A percentile compares a stretch with the other conserved stretches of the same genome.
These are phyloP conservation scores for Angomonas deanei DNA, from an alignment of 208 protist genomes.

Conservation along the genomic window DNA sequence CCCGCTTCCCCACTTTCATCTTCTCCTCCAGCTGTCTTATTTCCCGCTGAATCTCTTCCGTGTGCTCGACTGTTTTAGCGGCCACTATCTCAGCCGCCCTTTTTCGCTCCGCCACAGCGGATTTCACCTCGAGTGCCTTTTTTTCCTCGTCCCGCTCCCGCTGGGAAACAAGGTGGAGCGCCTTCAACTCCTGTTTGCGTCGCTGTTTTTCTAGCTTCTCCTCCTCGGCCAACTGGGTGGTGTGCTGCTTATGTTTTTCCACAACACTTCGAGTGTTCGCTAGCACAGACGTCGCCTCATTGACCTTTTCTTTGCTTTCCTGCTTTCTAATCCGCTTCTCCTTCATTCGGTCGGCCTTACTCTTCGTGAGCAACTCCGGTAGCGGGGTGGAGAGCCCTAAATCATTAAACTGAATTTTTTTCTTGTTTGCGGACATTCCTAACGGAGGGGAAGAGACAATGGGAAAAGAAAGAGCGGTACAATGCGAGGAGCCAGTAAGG, in stretches of 20 bases:
- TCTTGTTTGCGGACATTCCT: slow-evolving; percentile 39
- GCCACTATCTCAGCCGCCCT: not conserved
- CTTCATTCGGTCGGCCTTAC: slow-evolving; percentile 39
- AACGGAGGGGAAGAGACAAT: slow-evolving; percentile 2
- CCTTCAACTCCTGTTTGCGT: slow-evolving; percentile 53
- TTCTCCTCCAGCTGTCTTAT: slow-evolving; percentile 27
- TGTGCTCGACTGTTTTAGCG: too few relatives aligned
- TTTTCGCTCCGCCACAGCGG: not conserved
- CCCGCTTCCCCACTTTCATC: slow-evolving; percentile 30
- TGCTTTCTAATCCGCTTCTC: slow-evolving; percentile 69
- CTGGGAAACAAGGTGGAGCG: slow-evolving; percentile 43
- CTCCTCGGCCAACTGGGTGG: slow-evolving; percentile 34
- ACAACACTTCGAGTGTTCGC: slow-evolving; percentile 35
- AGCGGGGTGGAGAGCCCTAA: slow-evolving; percentile 72
- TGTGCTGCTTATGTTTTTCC: slow-evolving; percentile 58
- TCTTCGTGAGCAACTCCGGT: slow-evolving; percentile 52
- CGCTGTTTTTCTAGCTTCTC: slow-evolving; percentile 50
- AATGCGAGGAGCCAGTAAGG: too few relatives aligned
- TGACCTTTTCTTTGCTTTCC: slow-evolving; percentile 51
- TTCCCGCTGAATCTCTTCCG: too few relatives aligned
- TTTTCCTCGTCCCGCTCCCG: slow-evolving; percentile 43
- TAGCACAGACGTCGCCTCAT: slow-evolving; percentile 50
- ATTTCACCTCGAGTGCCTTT: not conserved
- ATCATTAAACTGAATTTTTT: slow-evolving; percentile 72
- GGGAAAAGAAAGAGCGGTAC: not conserved